Evolutionary conservation across 768 basidiomycete species (phyloP).

Genomic region (Mycena venus): DNA sequence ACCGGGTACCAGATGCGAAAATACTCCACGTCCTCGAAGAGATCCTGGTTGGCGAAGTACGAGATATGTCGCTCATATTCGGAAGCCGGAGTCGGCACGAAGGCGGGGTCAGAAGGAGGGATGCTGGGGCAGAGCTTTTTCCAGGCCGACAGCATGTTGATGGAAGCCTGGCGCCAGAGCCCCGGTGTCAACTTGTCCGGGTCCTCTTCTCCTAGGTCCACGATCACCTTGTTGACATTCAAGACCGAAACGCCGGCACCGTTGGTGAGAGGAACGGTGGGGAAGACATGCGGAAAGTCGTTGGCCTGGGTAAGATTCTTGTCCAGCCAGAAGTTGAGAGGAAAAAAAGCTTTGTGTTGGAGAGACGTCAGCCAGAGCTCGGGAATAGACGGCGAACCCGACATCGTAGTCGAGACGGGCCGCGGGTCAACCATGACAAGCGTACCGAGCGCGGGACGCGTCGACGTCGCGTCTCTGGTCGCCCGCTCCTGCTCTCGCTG

Average conservation of each 20-base stretch:
- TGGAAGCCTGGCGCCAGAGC: neutral
- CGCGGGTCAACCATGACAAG: neutral
- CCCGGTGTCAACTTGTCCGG: neutral
- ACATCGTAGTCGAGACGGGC: neutral
- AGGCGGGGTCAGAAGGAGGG: neutral
- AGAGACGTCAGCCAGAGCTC: neutral
- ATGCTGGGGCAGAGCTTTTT: neutral
- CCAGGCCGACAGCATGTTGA: neutral
- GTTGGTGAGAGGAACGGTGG: neutral
- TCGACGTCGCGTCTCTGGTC: no score
- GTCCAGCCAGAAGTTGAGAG: neutral
- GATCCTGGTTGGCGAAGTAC: neutral
- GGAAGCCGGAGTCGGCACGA: neutral
- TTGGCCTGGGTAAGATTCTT: neutral
- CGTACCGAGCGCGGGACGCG: neutral
- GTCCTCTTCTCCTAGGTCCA: neutral
- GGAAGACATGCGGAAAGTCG: neutral
- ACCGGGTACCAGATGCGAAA: constrained; percentile 7
- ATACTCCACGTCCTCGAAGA: no score
- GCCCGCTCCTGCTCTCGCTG: no score
- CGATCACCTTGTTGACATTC: neutral
- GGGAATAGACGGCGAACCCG: neutral
- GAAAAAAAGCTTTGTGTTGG: neutral
- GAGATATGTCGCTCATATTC: neutral
- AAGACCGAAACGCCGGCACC: no score